Evolutionary conservation across 768 basidiomycete species (phyloP), one percentile per base, ranked within the genome.

Genomic region (Lactifluus pinguis): DNA sequence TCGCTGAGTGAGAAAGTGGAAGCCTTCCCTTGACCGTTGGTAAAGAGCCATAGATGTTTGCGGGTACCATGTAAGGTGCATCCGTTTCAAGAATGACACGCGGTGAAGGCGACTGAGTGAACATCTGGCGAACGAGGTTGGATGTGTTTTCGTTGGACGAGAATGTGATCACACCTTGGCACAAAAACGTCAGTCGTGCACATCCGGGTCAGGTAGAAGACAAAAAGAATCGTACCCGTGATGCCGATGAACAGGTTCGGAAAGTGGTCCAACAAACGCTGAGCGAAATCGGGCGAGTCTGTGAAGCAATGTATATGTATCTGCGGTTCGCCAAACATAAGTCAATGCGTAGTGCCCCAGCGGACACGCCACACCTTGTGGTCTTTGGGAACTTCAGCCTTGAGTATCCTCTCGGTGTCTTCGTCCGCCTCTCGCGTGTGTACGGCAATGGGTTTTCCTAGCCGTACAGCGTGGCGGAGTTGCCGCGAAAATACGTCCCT

Each of bases 251-350:
- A 86, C 14, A 92, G 80, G 69, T 92, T 90, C 0, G 87, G 83
- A 70, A 92, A 94, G 66, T 89, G 80, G 15, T 80, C 81, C 1
- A 93, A 76, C 15, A 95, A 76, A 3, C 85, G 79, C 42, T 76
- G 76, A 0, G 86, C 92, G 65, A 92, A 86, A 19, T 76, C 83
- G 0, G 89, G 89, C 0, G 85, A 76, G 69, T 93, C 91, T 1
- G 91, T 92, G 71, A 89, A 94, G 69, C 92, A 95, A 65, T 94
- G 92, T 5, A 95, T 77, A 67, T 94, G 92, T 32, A 94, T 85
- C 85, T 89, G 61, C n/a, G 30, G 9, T 34, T 34, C 3, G 38
- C 13, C 38, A 13, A 7, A 17, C 6, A 39, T 14, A 19, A 19
- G n/a, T 44, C 15, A 17, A n/a, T 8, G 44, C n/a, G 8, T 44